Evolutionary conservation across 768 basidiomycete species (phyloP), one percentile per base, ranked within the genome.

Genomic region (Pulveroboletus sp.): DNA sequence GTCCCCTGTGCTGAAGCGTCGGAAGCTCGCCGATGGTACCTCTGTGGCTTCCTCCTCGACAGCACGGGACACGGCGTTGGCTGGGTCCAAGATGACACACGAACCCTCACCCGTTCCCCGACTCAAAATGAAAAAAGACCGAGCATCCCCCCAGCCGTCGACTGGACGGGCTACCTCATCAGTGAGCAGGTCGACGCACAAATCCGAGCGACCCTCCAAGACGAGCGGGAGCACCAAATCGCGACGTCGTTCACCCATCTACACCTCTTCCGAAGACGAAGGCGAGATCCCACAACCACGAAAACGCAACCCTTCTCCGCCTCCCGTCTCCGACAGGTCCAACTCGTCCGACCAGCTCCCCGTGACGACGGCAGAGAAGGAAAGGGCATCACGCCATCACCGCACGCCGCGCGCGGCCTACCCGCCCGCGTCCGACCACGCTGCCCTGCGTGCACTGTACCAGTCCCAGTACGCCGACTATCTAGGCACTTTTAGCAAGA

Each of bases 181-280:
- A 2, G 22, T 36, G 1, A 9, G 49, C 23, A 52, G 34, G 20
- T 47, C 55, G 24, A 29, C 49, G 41, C 49, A 50, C 46, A 59
- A 51, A 47, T 40, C 46, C 12, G 63, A 68, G 29, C 59, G 63
- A 47, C 22, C 50, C 27, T 27, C 54, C 49, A 65, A 55, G 40
- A 19, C 49, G 19, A 56, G 43, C 30, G 53, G 53, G 14, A 47
- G 51, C 14, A 44, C 50, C 23, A 82, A 79, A 47, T 46, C 56
- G 17, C 73, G 80, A 38, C 80, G 84, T 38, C 73, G 68, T 36
- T 79, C 82, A 3, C 82, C 81, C 1, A 76, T 81, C 43, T 85
- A 82, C 53, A 85, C 85, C 1, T 83, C 84, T 2, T 82, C 84
- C 1, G 82, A 82, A 32, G 80, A 85, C 43, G 81, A 83, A 59